These are phyloP conservation scores for Coelastrella sp. DNA, from an alignment of 139 green algal genomes.

Conservation along the genomic window DNA sequence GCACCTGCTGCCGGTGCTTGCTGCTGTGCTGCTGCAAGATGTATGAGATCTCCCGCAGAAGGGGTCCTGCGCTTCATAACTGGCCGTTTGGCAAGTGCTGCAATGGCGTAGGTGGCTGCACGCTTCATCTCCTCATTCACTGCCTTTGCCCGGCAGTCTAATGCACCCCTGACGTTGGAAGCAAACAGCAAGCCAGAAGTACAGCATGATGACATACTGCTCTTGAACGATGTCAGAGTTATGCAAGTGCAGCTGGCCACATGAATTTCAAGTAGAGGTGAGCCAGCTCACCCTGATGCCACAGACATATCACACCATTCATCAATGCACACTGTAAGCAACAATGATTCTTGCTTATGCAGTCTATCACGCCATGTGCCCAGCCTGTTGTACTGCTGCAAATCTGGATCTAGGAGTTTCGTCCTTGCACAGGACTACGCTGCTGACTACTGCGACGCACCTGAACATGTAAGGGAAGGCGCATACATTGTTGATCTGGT, in stretches of 20 bases:
- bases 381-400: no score
- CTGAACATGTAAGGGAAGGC: constrained; percentile 65
- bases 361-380: no score
- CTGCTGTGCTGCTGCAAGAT: constrained; percentile 10
- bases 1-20: constrained; percentile 18
- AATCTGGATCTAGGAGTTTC: no score
- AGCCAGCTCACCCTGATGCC: no score
- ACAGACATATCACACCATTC: no score
- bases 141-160: constrained; percentile 49
- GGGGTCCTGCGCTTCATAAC: constrained; percentile 25
- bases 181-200: background rate
- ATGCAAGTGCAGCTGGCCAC: no score
- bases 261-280: no score
- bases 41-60: constrained; percentile 21
- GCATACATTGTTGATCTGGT: constrained; percentile 66
- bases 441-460: background rate
- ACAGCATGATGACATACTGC: no score
- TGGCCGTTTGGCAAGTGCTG: constrained; percentile 49
- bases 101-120: constrained; percentile 59
- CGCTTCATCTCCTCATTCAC: constrained; percentile 68
- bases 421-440: background rate
- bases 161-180: background rate
- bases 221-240: no score
- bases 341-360: no score
- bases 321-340: no score